Percentiles rank a stretch among this genome's conserved stretches.
Evolutionary conservation across 805 yeast species (phyloP).

Genomic region (Danielia oregonensis): DNA sequence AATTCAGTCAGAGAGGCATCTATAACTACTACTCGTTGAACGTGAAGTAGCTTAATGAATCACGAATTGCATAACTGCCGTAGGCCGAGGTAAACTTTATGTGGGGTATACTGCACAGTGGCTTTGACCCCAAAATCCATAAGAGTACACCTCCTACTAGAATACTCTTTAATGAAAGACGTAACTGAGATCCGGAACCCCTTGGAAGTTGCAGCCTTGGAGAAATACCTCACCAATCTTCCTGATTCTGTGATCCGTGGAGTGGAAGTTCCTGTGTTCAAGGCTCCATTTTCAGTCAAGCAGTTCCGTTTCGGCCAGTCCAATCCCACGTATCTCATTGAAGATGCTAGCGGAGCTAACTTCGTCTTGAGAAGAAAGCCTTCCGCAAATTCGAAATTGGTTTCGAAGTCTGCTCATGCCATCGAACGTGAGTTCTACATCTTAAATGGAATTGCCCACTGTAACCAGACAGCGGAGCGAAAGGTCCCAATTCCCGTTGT

Average conservation of each 20-base stretch:
- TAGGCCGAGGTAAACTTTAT: too few species aligned
- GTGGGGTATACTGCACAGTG: too few species aligned
- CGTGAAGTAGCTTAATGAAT: constrained; percentile 26
- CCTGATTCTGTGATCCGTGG: constrained; percentile 23
- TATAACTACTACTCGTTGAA: constrained; percentile 57
- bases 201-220: constrained; percentile 23
- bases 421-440: constrained; percentile 58
- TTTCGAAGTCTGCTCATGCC: constrained; percentile 57
- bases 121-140: too few species aligned
- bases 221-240: constrained; percentile 17
- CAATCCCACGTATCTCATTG: constrained; percentile 55
- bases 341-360: constrained; percentile 35
- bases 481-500: constrained; percentile 55
- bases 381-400: constrained; percentile 43
- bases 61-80: not conserved
- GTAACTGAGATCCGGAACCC: constrained; percentile 35
- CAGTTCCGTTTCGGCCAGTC: constrained; percentile 65
- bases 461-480: constrained; percentile 20
- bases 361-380: constrained; percentile 59
- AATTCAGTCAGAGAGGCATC: constrained; percentile 50
- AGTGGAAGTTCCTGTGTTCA: constrained; percentile 10
- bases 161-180: constrained; percentile 10
- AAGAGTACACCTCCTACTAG: too few species aligned
- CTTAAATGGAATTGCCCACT: constrained; percentile 34
- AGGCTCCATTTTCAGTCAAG: constrained; percentile 26